Conservation (phyloP, 83 land plant species). For the Isoetes engelmannii region DNA sequence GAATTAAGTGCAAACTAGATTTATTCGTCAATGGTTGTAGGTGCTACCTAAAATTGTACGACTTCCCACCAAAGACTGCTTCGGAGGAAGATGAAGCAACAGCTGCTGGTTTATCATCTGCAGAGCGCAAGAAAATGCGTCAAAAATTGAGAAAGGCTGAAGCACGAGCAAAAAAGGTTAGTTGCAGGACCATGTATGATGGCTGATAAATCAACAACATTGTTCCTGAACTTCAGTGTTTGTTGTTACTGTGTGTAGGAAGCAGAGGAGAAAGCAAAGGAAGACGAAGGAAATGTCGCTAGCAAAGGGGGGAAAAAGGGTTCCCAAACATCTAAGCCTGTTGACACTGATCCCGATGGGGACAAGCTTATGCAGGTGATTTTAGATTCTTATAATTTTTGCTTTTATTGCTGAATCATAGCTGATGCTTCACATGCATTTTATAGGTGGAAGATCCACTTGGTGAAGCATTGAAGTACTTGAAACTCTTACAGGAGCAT, state of each 20-base stretch:
- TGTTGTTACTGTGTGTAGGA: slow-evolving; percentile 38
- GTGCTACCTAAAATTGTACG: slow-evolving; percentile 77
- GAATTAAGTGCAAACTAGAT: neutral
- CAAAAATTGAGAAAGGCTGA: slow-evolving; percentile 83
- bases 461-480: slow-evolving; percentile 80
- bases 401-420: neutral
- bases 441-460: slow-evolving; percentile 87
- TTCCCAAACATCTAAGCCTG: slow-evolving; percentile 50
- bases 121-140: slow-evolving; percentile 80
- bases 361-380: slow-evolving; percentile 79
- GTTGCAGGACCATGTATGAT: neutral
- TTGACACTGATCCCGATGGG: slow-evolving; percentile 91
- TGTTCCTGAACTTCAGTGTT: neutral
- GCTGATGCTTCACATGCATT: neutral
- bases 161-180: slow-evolving; percentile 87
- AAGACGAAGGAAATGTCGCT: slow-evolving; percentile 47
- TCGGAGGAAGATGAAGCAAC: slow-evolving; percentile 75
- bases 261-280: slow-evolving; percentile 75
- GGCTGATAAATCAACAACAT: neutral
- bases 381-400: neutral
- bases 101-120: slow-evolving; percentile 57
- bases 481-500: slow-evolving; percentile 78
- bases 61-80: slow-evolving; percentile 69
- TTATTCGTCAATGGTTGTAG: slow-evolving; percentile 32
- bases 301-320: slow-evolving; percentile 66